These are phyloP conservation scores for Stemphylium beticola DNA, from an alignment of 2,329 filamentous ascomycete species.

Conservation along the genomic window DNA sequence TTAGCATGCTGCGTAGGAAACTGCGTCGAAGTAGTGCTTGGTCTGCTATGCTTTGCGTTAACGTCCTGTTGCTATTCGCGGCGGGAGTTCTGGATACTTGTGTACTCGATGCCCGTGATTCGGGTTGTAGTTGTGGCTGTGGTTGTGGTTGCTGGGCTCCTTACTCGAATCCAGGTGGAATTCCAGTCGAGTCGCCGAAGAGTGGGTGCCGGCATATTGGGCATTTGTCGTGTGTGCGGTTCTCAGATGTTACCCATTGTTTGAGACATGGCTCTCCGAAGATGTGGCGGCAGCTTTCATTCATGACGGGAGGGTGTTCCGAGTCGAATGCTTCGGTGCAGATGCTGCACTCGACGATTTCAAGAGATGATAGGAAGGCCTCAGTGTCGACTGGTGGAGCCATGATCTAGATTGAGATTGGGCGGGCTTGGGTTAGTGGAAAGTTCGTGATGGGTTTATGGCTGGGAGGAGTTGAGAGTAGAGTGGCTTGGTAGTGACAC, in stretches of 20 bases:
- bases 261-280: constrained; percentile 2
- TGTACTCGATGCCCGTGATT: too few relatives aligned
- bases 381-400: not conserved
- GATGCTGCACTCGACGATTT: constrained; percentile 3
- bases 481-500: too few relatives aligned
- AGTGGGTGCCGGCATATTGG: constrained; percentile 4
- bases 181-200: not conserved
- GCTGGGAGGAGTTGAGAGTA: too few relatives aligned
- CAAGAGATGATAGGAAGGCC: not conserved
- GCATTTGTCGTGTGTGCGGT: not conserved
- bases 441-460: too few relatives aligned
- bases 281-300: constrained; percentile 3
- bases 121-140: too few relatives aligned
- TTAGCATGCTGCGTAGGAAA: too few relatives aligned
- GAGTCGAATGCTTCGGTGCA: constrained; percentile 1
- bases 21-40: too few relatives aligned
- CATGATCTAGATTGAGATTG: not conserved
- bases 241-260: not conserved
- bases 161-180: not conserved
- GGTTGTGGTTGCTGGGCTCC: too few relatives aligned
- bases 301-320: not conserved
- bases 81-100: too few relatives aligned
- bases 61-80: too few relatives aligned
- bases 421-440: not conserved
- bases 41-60: too few relatives aligned